Evolutionary conservation across 805 yeast species (phyloP), one percentile per base, ranked within the genome.

Genomic region (Blastobotrys attinorum): DNA sequence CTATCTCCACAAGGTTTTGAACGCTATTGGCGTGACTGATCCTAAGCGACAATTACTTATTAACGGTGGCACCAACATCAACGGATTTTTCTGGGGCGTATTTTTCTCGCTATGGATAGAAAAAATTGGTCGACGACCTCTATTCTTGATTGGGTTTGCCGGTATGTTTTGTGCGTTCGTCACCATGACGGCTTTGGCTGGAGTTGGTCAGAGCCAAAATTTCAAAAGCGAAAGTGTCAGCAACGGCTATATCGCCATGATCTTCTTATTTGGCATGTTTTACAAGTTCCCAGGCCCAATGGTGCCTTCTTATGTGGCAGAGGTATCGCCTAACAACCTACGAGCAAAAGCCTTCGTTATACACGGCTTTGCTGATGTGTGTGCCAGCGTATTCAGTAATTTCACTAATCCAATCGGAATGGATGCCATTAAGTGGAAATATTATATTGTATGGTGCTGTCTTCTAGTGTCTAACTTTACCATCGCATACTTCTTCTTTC

Each of bases 51-150:
- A 45, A 36, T 36, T 48, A 6, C 40, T 32, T 17, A 46, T 48
- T 22, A 48, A 48, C 23, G 34, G 27, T n/a, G 44, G 48, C 34
- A 27, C 40, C 15, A 32, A 41, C 15, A 39, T 41, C 17, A 40
- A 22, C 21, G 42, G 44, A 8, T 37, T 38, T 18, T 17, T 37
- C 16, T 37, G 32, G 11, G 37, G 37, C 3, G 15, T 13, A 27
- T 13, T 37, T 11, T 36, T 20, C 15, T 22, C 46, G 23, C 33
- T 18, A n/a, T 31, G 31, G 16, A 34, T 43, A 15, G 44, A 47
- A 11, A 23, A 37, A 15, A 17, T 79, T 25, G 88, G 88, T 55
- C 75, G 88, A 73, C 73, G 87, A 63, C 71, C 73, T 17, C 58
- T 77, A 39, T 70, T 72, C 59, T 43, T 77, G 43, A 58, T 62